Percentiles rank a stretch among this genome's conserved stretches.
phyloP scores from a whole-genome alignment of 148 eudicot genomes.

The Chenopodium album region DNA sequence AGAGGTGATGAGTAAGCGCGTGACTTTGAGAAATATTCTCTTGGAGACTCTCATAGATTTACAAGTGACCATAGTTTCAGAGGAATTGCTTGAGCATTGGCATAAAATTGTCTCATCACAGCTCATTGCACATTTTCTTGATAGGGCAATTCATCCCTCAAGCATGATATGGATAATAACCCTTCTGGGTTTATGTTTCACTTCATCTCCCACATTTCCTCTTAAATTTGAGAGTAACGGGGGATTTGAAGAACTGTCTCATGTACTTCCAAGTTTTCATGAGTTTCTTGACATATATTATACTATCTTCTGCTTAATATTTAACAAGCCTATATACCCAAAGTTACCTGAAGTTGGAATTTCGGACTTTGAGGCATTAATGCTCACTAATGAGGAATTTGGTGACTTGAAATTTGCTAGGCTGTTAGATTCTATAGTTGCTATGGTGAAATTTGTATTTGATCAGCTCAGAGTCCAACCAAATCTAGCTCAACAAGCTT shows the following conservation, averaged over 20 bases:
- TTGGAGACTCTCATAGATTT: conserved; percentile 83
- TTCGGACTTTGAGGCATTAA: conserved; percentile 82
- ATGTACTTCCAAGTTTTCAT: conserved; percentile 73
- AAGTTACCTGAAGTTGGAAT: conserved; percentile 89
- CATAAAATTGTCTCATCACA: conserved; percentile 79
- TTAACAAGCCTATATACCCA: conserved; percentile 87
- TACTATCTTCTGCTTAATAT: conserved; percentile 78
- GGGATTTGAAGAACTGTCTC: conserved; percentile 73
- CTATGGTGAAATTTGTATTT: conserved; percentile 73
- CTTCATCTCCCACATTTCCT: conserved; percentile 79
- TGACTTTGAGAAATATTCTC: conserved; percentile 80
- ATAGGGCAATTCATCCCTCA: conserved; percentile 88
- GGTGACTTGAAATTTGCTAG: conserved; percentile 62
- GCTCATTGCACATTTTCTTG: conserved; percentile 73
- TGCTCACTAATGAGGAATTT: conserved; percentile 68
- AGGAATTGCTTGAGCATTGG: conserved; percentile 86
- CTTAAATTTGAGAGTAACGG: conserved; percentile 75
- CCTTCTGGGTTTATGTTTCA: conserved; percentile 79
- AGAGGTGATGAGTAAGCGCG: conserved; percentile 85
- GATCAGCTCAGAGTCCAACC: conserved; percentile 63
- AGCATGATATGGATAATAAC: conserved; percentile 96
- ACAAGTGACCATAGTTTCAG: conserved; percentile 67
- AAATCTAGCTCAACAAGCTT: conserved; percentile 57
- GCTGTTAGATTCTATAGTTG: conserved; percentile 70
- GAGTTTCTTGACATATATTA: conserved; percentile 89